A percentile compares a stretch with the other conserved stretches of the same genome.
Conservation (phyloP, 129 eudicot genomes). For the Escallonia herrerae region DNA sequence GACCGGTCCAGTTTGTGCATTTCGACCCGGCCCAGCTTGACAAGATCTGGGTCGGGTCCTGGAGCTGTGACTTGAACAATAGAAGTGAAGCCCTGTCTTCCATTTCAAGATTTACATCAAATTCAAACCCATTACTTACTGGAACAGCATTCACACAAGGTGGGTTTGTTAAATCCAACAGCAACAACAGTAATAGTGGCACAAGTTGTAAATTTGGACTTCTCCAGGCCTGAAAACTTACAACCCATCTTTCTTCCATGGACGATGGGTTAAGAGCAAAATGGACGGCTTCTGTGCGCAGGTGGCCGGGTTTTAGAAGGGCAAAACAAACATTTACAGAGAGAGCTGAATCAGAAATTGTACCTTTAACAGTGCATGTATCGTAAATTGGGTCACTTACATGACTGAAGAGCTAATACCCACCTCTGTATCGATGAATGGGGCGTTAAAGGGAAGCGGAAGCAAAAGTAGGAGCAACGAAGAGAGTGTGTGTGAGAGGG, state of each 20-base stretch:
- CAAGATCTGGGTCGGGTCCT: conserved; percentile 51
- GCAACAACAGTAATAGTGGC: conserved; percentile 13
- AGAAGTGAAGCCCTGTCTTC: conserved; percentile 57
- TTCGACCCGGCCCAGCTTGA: conserved; percentile 56
- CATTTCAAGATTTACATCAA: conserved; percentile 8
- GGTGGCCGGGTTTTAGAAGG: too few species aligned
- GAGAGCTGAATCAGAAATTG: too few species aligned
- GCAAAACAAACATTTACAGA: too few species aligned
- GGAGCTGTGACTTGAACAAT: conserved; percentile 50
- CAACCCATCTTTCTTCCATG: conserved; percentile 28
- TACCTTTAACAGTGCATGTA: too few species aligned
- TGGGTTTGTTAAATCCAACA: conserved; percentile 11
- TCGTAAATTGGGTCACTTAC: too few species aligned
- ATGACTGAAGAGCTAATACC: too few species aligned
- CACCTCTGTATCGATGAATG: too few species aligned
- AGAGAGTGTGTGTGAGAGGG: too few species aligned
- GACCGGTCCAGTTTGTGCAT: conserved; percentile 64
- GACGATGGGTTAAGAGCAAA: too few species aligned
- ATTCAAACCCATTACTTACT: conserved; percentile 1
- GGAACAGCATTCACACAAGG: conserved; percentile 21
- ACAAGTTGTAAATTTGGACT: conserved; percentile 13
- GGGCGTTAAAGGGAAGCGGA: too few species aligned
- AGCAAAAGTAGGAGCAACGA: too few species aligned
- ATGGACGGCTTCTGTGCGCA: too few species aligned
- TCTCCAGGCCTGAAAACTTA: conserved; percentile 9